phyloP scores from a whole-genome alignment of 1,284 basidiomycete species.

The Pyrrhoderma noxium region DNA sequence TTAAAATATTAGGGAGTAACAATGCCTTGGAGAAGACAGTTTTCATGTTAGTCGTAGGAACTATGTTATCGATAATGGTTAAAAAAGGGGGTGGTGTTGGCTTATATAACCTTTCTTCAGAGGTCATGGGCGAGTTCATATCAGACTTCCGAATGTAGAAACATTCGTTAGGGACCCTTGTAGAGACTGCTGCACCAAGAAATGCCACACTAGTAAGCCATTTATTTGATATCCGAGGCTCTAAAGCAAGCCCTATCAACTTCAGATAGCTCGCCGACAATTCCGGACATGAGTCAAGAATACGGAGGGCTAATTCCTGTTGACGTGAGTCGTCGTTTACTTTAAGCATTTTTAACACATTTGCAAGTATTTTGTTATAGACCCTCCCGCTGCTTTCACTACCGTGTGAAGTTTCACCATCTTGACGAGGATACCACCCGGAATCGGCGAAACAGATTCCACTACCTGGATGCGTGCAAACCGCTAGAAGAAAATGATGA shows the following conservation, averaged over 20 bases:
- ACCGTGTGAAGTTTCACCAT: constrained; percentile 33
- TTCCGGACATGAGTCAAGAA: constrained; percentile 79
- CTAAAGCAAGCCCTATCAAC: constrained; percentile 66
- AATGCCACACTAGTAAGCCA: constrained; percentile 89
- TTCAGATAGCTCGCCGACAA: constrained; percentile 78
- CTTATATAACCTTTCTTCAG: constrained; percentile 39
- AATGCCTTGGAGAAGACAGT: constrained; percentile 61
- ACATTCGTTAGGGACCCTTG: constrained; percentile 59
- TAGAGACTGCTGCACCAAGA: constrained; percentile 67
- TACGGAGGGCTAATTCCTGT: constrained; percentile 76
- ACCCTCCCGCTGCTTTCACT: constrained; percentile 46
- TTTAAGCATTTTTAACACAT: constrained; percentile 66
- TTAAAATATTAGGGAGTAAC: constrained; percentile 59
- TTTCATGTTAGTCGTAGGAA: constrained; percentile 69
- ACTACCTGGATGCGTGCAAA: constrained; percentile 76
- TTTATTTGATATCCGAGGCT: constrained; percentile 80
- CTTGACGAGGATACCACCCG: constrained; percentile 80
- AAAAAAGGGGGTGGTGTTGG: constrained; percentile 67
- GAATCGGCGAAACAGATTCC: constrained; percentile 86
- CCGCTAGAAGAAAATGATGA: constrained; percentile 82
- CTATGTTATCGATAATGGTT: constrained; percentile 64
- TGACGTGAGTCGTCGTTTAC: constrained; percentile 82
- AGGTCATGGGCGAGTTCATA: constrained; percentile 20
- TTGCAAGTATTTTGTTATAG: constrained; percentile 81
- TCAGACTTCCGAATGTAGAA: constrained; percentile 44